Conservation (phyloP, 495 filamentous ascomycete genomes). For the Parathielavia hyrcaniae region DNA sequence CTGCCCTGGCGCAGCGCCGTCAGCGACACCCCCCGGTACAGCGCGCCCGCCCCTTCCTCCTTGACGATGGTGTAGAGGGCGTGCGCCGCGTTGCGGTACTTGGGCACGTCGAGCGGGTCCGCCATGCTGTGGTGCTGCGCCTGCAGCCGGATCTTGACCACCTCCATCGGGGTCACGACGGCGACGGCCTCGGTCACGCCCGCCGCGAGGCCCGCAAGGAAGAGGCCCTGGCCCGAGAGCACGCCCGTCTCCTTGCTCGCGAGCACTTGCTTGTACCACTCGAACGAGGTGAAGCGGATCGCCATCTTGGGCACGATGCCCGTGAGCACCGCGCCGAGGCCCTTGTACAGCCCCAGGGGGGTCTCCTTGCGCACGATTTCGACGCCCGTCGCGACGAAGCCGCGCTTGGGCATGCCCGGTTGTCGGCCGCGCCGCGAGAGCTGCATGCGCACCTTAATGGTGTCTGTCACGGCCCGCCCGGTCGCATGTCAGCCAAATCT, state of each 20-base stretch:
- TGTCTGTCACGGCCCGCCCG: slow-evolving; percentile 66
- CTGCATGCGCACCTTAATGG: slow-evolving; percentile 99
- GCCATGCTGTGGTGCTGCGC: slow-evolving; percentile 93
- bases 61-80: slow-evolving; percentile 85
- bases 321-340: slow-evolving; percentile 88
- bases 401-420: slow-evolving; percentile 71
- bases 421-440: slow-evolving; percentile 77
- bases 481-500: background rate
- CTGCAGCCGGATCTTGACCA: slow-evolving; percentile 96
- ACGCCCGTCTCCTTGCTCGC: slow-evolving; percentile 56
- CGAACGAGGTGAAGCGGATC: slow-evolving; percentile 96
- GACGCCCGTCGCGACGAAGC: slow-evolving; percentile 78
- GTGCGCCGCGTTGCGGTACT: slow-evolving; percentile 96
- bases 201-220: slow-evolving; percentile 83
- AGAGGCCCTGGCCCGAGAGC: slow-evolving; percentile 70
- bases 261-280: slow-evolving; percentile 82
- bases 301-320: slow-evolving; percentile 99
- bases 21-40: slow-evolving; percentile 89
- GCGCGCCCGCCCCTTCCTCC: slow-evolving; percentile 79
- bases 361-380: slow-evolving; percentile 89
- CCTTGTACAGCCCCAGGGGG: slow-evolving; percentile 77
- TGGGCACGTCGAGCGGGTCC: slow-evolving; percentile 82
- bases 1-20: slow-evolving; percentile 90
- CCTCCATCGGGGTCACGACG: slow-evolving; percentile 97
- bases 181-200: slow-evolving; percentile 95